These are phyloP conservation scores for Chytriomyces sp. DNA, from an alignment of 192 early-diverging fungal species.

Conservation along the genomic window DNA sequence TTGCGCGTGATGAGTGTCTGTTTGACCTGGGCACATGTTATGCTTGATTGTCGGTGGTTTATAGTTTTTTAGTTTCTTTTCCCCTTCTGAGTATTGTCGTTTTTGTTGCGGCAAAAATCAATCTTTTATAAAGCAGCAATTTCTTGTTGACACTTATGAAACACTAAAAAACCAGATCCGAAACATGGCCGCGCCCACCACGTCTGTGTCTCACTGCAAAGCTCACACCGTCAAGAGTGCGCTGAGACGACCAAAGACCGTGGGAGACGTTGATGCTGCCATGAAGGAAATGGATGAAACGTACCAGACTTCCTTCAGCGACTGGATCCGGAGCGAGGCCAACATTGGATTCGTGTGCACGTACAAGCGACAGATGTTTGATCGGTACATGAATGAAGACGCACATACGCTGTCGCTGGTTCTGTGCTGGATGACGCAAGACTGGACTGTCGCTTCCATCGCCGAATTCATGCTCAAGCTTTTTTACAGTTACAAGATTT, in stretches of 20 bases:
- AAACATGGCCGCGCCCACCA: too few species aligned
- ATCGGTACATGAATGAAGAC: conserved; percentile 18
- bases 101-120: too few species aligned
- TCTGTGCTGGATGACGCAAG: conserved; percentile 35
- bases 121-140: too few species aligned
- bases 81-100: too few species aligned
- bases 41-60: too few species aligned
- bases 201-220: background rate
- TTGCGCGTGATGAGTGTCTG: too few species aligned
- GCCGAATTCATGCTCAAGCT: conserved; percentile 43
- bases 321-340: conserved; percentile 38
- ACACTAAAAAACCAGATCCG: too few species aligned
- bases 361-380: conserved; percentile 32
- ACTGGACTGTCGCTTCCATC: conserved; percentile 30
- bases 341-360: conserved; percentile 43
- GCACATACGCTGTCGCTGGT: conserved; percentile 8
- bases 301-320: conserved; percentile 34
- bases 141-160: too few species aligned
- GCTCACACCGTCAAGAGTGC: background rate
- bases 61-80: too few species aligned
- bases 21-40: too few species aligned
- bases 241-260: background rate
- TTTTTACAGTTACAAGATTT: conserved; percentile 34
- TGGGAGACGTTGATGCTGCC: conserved; percentile 33
- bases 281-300: conserved; percentile 43